A percentile compares a stretch with the other conserved stretches of the same genome.
Conservation (phyloP, 2,329 filamentous ascomycete genomes). For the Ophiognomonia clavigignenti-juglandacearum region DNA sequence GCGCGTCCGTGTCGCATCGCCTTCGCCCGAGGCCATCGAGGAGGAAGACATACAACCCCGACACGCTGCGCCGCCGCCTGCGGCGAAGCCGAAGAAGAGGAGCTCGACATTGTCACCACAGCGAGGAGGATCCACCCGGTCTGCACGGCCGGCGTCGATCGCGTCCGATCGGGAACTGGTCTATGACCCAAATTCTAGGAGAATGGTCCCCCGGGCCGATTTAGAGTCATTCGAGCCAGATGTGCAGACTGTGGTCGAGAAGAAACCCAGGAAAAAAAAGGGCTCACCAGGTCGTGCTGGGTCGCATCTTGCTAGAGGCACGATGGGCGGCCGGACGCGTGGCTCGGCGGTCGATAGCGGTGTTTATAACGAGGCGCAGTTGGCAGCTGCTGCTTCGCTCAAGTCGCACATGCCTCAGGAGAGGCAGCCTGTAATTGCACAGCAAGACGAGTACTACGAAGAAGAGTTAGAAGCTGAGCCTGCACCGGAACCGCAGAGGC, state of each 20-base stretch:
- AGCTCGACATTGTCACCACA: slow-evolving; percentile 22
- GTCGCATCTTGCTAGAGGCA: slow-evolving; percentile 46
- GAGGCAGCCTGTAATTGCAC: slow-evolving; percentile 15
- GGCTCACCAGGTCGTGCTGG: slow-evolving; percentile 33
- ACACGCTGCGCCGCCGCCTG: slow-evolving; percentile 3
- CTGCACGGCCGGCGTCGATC: slow-evolving; percentile 21
- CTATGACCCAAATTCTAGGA: slow-evolving; percentile 61
- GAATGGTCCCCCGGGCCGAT: slow-evolving; percentile 50
- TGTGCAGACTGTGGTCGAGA: slow-evolving; percentile 33
- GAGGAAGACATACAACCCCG: not conserved
- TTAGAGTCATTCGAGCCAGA: slow-evolving; percentile 38
- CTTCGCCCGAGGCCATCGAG: slow-evolving; percentile 21
- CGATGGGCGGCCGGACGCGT: slow-evolving; percentile 45
- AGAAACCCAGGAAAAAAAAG: slow-evolving; percentile 38
- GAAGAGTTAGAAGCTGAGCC: slow-evolving; percentile 7
- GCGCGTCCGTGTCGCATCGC: slow-evolving; percentile 35
- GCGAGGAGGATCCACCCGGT: slow-evolving; percentile 20
- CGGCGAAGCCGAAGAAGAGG: slow-evolving; percentile 16
- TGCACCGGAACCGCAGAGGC: not conserved
- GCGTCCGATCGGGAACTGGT: slow-evolving; percentile 43
- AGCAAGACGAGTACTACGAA: slow-evolving; percentile 12
- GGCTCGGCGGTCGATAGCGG: slow-evolving; percentile 39
- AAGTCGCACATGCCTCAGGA: slow-evolving; percentile 17
- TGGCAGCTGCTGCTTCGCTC: slow-evolving; percentile 11
- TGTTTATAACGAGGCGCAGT: slow-evolving; percentile 7